These are phyloP conservation scores for Logfia minima DNA, from an alignment of 129 eudicot species.

Conservation along the genomic window DNA sequence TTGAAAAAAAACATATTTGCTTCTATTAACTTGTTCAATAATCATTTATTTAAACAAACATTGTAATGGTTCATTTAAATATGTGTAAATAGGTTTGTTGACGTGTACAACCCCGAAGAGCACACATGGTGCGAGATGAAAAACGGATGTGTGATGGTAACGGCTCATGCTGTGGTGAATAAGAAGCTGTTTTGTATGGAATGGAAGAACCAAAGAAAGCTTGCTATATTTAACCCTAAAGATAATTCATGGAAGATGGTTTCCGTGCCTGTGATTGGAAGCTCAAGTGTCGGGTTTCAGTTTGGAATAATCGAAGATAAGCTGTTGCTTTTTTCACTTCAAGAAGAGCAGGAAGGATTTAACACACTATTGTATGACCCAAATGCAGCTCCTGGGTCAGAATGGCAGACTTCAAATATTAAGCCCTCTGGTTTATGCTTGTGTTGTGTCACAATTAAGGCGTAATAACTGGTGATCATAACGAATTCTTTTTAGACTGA, in stretches of 20 bases:
- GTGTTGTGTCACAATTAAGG: constrained; percentile 86
- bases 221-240: constrained; percentile 58
- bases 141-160: constrained; percentile 98
- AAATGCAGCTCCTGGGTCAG: constrained; percentile 63
- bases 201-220: constrained; percentile 86
- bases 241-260: constrained; percentile 84
- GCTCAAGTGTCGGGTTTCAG: constrained; percentile 69
- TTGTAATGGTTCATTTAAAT: not conserved
- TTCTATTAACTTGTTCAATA: no score
- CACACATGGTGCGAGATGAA: constrained; percentile 85
- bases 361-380: constrained; percentile 78
- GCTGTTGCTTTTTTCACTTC: constrained; percentile 59
- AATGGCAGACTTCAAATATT: constrained; percentile 74
- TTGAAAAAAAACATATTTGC: no score
- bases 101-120: constrained; percentile 64
- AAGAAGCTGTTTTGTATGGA: constrained; percentile 89
- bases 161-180: constrained; percentile 85
- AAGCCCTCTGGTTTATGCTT: constrained; percentile 79
- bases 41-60: not conserved
- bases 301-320: constrained; percentile 85
- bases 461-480: constrained; percentile 34
- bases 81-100: constrained; percentile 46
- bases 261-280: constrained; percentile 80
- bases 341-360: constrained; percentile 54
- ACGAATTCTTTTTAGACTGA: not conserved